A percentile compares a stretch with the other conserved stretches of the same genome.
Conservation (phyloP, 164 flowering plant genomes). For the Tetracentron sinense region DNA sequence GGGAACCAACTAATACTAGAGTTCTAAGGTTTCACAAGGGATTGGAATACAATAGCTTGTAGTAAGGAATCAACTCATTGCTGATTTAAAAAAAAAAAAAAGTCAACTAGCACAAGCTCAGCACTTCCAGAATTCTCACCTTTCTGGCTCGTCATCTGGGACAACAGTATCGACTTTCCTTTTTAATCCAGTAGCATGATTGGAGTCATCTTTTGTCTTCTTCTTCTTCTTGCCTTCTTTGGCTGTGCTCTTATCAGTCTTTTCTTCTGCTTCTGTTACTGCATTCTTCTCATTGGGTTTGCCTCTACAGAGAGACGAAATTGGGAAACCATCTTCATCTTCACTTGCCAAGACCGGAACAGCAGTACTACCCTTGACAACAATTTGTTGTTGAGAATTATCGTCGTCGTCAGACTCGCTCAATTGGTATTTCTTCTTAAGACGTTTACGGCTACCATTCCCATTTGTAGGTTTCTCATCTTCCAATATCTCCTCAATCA, state of each 20-base stretch:
- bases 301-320: slow-evolving; percentile 25
- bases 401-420: slow-evolving; percentile 27
- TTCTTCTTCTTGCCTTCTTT: slow-evolving; percentile 34
- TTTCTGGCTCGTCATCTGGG: slow-evolving; percentile 36
- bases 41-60: background rate
- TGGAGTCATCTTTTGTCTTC: slow-evolving; percentile 27
- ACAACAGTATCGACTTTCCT: slow-evolving; percentile 38
- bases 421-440: slow-evolving; percentile 34
- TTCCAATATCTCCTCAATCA: slow-evolving; percentile 82
- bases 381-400: slow-evolving; percentile 39
- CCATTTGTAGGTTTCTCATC: slow-evolving; percentile 54
- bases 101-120: background rate
- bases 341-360: slow-evolving; percentile 57
- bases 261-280: slow-evolving; percentile 21
- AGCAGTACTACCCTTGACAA: slow-evolving; percentile 27
- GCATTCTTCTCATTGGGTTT: slow-evolving; percentile 16
- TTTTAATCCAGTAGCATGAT: slow-evolving; percentile 27
- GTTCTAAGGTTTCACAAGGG: background rate
- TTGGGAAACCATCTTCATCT: slow-evolving; percentile 97
- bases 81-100: too few species aligned
- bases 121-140: slow-evolving; percentile 25
- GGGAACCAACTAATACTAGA: background rate
- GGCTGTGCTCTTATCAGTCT: slow-evolving; percentile 18
- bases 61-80: background rate
- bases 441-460: slow-evolving; percentile 25